A percentile compares a stretch with the other conserved stretches of the same genome.
Conservation (phyloP, 768 basidiomycete species). For the Termitomyces titanicus region DNA sequence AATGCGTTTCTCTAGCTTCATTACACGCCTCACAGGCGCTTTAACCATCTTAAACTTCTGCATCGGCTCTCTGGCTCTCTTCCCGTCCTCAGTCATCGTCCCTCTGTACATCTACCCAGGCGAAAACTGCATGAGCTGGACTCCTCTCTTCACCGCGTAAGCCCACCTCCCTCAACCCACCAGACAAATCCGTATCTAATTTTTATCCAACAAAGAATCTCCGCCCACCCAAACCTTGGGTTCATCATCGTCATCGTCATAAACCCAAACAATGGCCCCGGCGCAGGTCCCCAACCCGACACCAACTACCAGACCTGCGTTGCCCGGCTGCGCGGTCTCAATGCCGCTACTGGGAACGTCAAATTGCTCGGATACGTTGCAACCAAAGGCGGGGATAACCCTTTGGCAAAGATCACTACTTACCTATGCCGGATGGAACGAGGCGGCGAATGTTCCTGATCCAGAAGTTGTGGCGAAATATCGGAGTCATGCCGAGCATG, state of each 20-base stretch:
- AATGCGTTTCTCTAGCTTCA: conserved; percentile 1
- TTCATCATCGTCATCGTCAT: conserved; percentile 29
- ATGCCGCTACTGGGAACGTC: conserved; percentile 18
- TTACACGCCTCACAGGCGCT: neutral
- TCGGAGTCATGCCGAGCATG: conserved; percentile 16
- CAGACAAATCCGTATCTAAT: neutral
- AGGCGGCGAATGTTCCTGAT: conserved; percentile 17
- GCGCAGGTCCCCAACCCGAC: conserved; percentile 24
- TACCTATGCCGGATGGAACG: conserved; percentile 27
- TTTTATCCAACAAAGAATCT: conserved; percentile 20
- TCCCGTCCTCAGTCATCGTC: conserved; percentile 24
- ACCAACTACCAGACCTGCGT: conserved; percentile 28
- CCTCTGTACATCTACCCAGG: conserved; percentile 31
- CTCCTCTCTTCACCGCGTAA: conserved; percentile 22
- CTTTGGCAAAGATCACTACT: conserved; percentile 19
- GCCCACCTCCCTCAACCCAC: neutral
- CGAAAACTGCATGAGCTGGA: conserved; percentile 22
- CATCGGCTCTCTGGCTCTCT: neutral
- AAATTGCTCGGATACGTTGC: conserved; percentile 29
- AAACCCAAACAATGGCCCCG: conserved; percentile 31
- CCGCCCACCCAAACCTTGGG: conserved; percentile 20
- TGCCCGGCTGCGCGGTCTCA: conserved; percentile 11
- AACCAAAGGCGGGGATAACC: conserved; percentile 19
- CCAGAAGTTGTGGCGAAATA: conserved; percentile 19
- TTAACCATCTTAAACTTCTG: neutral